Evolutionary conservation across 108 stramenopile genomes (phyloP).

Genomic region (Licmophora abbreviata): DNA sequence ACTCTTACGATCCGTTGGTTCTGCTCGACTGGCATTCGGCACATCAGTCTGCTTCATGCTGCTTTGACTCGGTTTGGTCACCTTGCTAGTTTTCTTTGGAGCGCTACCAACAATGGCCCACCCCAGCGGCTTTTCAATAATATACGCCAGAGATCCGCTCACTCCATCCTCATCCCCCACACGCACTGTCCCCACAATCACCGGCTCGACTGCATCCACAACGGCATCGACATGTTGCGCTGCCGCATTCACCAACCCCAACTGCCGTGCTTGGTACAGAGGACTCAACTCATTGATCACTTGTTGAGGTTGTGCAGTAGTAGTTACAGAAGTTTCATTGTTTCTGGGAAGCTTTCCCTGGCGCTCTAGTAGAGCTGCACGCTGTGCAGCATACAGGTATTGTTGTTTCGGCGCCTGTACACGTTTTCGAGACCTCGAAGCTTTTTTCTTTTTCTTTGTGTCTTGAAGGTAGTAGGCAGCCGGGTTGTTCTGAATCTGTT

Average conservation of each 20-base stretch:
- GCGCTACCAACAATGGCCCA: slow-evolving; percentile 66
- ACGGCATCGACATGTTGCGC: slow-evolving; percentile 46
- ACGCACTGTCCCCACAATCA: slow-evolving; percentile 40
- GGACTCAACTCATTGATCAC: slow-evolving; percentile 11
- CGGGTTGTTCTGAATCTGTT: slow-evolving; percentile 22
- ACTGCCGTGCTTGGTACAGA: slow-evolving; percentile 20
- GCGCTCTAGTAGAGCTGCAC: slow-evolving; percentile 6
- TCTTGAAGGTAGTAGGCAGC: neutral
- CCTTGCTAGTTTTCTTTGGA: slow-evolving; percentile 12
- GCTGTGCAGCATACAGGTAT: slow-evolving; percentile 61
- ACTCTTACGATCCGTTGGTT: too few relatives aligned
- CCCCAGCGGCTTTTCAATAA: slow-evolving; percentile 70
- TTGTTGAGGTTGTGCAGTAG: slow-evolving; percentile 3
- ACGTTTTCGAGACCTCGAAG: slow-evolving; percentile 32
- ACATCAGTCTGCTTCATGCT: slow-evolving; percentile 21
- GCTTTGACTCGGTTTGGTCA: slow-evolving; percentile 26
- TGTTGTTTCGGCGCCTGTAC: slow-evolving; percentile 60
- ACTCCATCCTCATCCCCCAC: slow-evolving; percentile 24
- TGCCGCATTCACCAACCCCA: slow-evolving; percentile 39
- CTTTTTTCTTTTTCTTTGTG: slow-evolving; percentile 21
- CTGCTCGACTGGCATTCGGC: too few relatives aligned
- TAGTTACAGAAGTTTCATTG: too few relatives aligned
- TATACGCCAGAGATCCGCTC: slow-evolving; percentile 49
- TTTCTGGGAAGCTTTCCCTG: neutral
- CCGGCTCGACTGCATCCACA: slow-evolving; percentile 34